These are phyloP conservation scores for Aspergillus sergii DNA, from an alignment of 2,329 filamentous ascomycete genomes.

Conservation along the genomic window DNA sequence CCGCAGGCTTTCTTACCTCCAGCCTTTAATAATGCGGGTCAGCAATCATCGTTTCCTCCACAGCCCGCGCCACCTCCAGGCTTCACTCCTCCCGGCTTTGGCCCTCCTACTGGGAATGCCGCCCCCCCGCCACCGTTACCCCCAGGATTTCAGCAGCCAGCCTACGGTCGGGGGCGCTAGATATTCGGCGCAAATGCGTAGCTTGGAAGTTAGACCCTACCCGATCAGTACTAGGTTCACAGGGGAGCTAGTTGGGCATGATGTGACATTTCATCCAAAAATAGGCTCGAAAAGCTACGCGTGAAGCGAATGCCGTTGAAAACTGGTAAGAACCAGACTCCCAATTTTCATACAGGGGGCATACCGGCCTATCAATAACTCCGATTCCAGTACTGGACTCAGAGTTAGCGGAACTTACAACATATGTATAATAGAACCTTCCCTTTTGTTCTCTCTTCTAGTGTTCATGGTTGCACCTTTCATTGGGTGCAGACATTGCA, in stretches of 20 bases:
- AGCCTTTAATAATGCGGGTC: slow-evolving; percentile 39
- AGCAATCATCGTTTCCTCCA: slow-evolving; percentile 33
- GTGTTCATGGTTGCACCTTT: background rate
- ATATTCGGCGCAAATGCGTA: background rate
- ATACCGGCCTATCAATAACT: background rate
- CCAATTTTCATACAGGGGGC: background rate
- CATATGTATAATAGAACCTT: background rate
- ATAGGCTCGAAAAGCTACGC: background rate
- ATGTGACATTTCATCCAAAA: slow-evolving; percentile 14
- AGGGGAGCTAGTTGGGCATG: slow-evolving; percentile 1
- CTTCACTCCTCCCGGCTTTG: slow-evolving; percentile 55
- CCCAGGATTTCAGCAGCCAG: slow-evolving; percentile 46
- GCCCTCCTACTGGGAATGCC: slow-evolving; percentile 31
- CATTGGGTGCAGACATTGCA: background rate
- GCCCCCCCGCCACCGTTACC: slow-evolving; percentile 40
- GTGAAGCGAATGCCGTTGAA: background rate
- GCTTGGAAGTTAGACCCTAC: background rate
- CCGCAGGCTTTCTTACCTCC: slow-evolving; percentile 43
- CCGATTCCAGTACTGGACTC: background rate
- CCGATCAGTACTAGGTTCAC: background rate
- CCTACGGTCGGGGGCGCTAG: slow-evolving; percentile 43
- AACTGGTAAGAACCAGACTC: background rate
- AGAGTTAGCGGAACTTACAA: background rate
- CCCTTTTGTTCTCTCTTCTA: background rate
- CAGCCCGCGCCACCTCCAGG: slow-evolving; percentile 52